Percentiles rank a stretch among this genome's conserved stretches.
Conservation (phyloP, 352 stramenopile genomes). For the Pythium diclinum region DNA sequence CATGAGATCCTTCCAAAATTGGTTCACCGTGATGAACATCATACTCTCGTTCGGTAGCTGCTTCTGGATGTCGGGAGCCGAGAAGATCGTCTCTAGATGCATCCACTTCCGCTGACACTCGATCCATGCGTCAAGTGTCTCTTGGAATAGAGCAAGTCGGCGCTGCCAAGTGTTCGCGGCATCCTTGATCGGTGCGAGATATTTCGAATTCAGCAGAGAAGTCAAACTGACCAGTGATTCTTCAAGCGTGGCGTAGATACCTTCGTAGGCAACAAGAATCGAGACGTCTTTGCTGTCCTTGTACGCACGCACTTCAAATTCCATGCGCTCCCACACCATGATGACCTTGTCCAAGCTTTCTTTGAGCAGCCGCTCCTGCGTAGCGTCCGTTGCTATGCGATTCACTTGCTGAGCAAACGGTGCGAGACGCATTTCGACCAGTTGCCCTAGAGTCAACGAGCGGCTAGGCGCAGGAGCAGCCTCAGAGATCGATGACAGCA, state of each 20-base stretch:
- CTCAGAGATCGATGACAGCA: background rate
- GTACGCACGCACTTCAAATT: constrained; percentile 88
- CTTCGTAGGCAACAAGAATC: constrained; percentile 76
- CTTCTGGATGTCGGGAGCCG: constrained; percentile 77
- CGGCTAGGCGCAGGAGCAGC: background rate
- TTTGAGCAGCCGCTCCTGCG: constrained; percentile 85
- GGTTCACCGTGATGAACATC: constrained; percentile 58
- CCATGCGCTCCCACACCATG: constrained; percentile 70
- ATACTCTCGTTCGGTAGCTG: constrained; percentile 68
- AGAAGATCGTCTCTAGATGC: constrained; percentile 83
- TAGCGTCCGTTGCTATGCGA: constrained; percentile 79
- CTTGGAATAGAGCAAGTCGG: constrained; percentile 70
- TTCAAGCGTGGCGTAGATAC: constrained; percentile 79
- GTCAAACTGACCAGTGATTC: constrained; percentile 91
- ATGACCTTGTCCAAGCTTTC: constrained; percentile 89
- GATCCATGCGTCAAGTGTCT: constrained; percentile 78
- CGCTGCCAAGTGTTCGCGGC: constrained; percentile 64
- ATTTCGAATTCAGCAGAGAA: constrained; percentile 87
- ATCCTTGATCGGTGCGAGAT: constrained; percentile 78
- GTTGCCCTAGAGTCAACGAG: constrained; percentile 69
- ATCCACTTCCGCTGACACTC: constrained; percentile 81
- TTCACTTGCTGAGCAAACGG: constrained; percentile 77
- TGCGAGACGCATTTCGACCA: constrained; percentile 80
- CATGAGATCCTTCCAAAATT: constrained; percentile 84
- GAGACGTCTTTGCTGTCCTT: constrained; percentile 90